These are phyloP conservation scores for Hemerocallis citrina DNA, from an alignment of 106 monocot genomes.

Conservation along the genomic window DNA sequence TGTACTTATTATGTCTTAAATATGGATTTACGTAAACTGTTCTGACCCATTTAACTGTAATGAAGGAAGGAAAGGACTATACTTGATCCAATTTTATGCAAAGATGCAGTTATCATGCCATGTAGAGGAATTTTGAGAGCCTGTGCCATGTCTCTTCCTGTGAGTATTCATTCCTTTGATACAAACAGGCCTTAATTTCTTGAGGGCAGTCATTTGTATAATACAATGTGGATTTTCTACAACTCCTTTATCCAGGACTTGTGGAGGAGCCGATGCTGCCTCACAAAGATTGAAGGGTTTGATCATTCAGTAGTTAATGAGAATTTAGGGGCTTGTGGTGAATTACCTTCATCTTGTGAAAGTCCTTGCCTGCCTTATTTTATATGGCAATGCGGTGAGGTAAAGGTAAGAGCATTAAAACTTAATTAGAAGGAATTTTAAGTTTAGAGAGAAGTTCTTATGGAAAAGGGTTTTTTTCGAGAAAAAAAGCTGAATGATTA, in stretches of 20 bases:
- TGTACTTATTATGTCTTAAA: neutral
- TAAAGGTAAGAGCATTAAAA: constrained; percentile 37
- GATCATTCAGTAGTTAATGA: constrained; percentile 76
- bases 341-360: constrained; percentile 30
- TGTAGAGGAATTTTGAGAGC: constrained; percentile 76
- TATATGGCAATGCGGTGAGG: constrained; percentile 88
- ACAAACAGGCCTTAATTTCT: neutral
- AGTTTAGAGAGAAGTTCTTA: neutral
- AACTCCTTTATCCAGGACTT: constrained; percentile 54
- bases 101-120: constrained; percentile 73
- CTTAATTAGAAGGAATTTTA: neutral
- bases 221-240: neutral
- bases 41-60: constrained; percentile 1
- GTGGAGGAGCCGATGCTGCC: constrained; percentile 67
- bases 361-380: constrained; percentile 74
- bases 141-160: constrained; percentile 90
- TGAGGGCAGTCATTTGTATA: neutral
- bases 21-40: neutral
- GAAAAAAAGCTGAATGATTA: neutral
- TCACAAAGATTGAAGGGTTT: constrained; percentile 79
- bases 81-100: constrained; percentile 55
- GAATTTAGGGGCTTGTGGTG: constrained; percentile 78
- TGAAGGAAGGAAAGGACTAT: constrained; percentile 76
- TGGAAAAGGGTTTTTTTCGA: neutral
- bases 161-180: constrained; percentile 27